Base-by-base conservation (phyloP, 148 eudicot genomes). In the Pharnaceum exiguum region DNA sequence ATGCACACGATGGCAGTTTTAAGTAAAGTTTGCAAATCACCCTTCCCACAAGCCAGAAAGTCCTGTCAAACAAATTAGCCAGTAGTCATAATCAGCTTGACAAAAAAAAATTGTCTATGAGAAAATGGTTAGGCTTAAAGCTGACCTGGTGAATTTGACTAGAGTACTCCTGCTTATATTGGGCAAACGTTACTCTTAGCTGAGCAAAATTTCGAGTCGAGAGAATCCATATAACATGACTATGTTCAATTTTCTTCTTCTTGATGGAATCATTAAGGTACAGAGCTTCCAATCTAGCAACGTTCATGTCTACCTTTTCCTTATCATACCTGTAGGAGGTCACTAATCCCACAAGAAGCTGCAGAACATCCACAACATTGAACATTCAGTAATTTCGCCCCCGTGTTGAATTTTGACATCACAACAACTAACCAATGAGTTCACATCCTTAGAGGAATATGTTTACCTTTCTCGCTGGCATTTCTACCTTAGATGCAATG, bases 241-340 rank as follows among this genome's bases (percentile, higher is more conserved):
- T 85, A 37, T 60, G 63, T n/a, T 86, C 97, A 17, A 83, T 71
- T 24, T 73, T 65, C 67, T 81, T 86, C 27, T 19, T 67, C 21
- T 65, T 29, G 37, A 83, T 79, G 24, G 83, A 73, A 23, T 83
- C 77, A 17, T 59, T 71, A 24, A 89, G 72, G 51, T 62, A 79
- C 9, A 46, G 60, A 16, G 95, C 95, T 75, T 89, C 97, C 21
- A 54, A 26, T 46, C 75, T 63, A 9, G 97, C 97, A 0, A 73
- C 48, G 36, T 62, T 39, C 32, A 57, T 35, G 71, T 86, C 90
- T 32, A 86, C 86, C 15, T 73, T 51, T 64, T 81, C 84, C 62
- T 66, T 66, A 45, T 86, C 88, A 52, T 71, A 71, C 71, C 90
- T 79, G 58, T 79, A 89, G 58, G 97, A 83, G 59, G 90, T 83